Evolutionary conservation across 202 grass and related monocot genomes (phyloP).

Genomic region (Setaria viridis): DNA sequence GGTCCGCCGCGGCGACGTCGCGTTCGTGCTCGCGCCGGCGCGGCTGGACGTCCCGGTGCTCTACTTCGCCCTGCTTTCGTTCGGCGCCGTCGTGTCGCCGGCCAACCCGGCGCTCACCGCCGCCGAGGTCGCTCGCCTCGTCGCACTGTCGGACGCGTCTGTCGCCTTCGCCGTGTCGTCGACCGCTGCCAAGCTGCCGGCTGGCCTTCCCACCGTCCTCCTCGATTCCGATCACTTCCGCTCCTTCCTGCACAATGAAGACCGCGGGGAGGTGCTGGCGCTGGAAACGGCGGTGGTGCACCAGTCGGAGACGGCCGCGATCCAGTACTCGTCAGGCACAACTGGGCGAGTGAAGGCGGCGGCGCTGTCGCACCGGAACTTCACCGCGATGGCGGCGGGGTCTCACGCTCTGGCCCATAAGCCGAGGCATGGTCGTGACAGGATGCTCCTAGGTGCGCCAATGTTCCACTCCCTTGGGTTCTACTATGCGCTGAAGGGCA

Average conservation of each 20-base stretch:
- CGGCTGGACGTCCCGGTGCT: constrained; percentile 59
- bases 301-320: constrained; percentile 63
- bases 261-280: no score
- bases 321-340: constrained; percentile 84
- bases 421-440: neutral
- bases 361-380: constrained; percentile 69
- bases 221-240: constrained; percentile 63
- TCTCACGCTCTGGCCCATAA: constrained; percentile 2
- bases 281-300: neutral
- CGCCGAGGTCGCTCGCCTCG: constrained; percentile 55
- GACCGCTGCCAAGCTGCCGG: constrained; percentile 55
- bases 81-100: constrained; percentile 55
- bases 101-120: constrained; percentile 61
- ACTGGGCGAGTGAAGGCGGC: constrained; percentile 77
- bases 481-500: constrained; percentile 44
- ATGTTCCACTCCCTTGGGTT: constrained; percentile 84
- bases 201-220: constrained; percentile 47
- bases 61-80: constrained; percentile 64
- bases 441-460: constrained; percentile 47
- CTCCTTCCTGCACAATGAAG: constrained; percentile 29
- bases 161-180: constrained; percentile 62
- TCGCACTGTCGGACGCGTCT: constrained; percentile 54
- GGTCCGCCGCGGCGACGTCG: constrained; percentile 52
- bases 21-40: constrained; percentile 57
- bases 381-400: constrained; percentile 62